Evolutionary conservation across 2,329 filamentous ascomycete species (phyloP), one percentile per base, ranked within the genome.

Genomic region (Stenocarpella maydis): DNA sequence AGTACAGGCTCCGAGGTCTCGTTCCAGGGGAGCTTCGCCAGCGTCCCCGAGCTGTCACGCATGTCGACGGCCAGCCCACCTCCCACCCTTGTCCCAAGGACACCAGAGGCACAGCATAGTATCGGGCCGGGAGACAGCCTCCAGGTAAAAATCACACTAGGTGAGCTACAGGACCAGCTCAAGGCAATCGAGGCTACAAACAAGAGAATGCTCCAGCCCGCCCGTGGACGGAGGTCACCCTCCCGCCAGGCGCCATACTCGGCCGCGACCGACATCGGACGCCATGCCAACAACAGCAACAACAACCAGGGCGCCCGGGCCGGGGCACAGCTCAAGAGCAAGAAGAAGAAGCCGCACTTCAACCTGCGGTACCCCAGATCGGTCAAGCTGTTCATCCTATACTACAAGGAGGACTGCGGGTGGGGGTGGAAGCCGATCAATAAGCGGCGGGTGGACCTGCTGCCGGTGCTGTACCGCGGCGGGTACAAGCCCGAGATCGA

Each of bases 301-400:
- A 10, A 17, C 28, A 41, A 15, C 45, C 21, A 17, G 34, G 37
- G 17, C 34, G 9, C 5, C 14, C 43, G 55, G 28, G 6, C 41
- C 58, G 47, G 19, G n/a, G 15, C 28, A n/a, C 28, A n/a, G 45
- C 26, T 17, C 37, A 37, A n/a, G 37, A 52, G 28, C 26, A 43
- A 47, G 41, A 41, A 65, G 39, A 65, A 58, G 47, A 45, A 55
- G 65, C 71, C 68, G 37, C 71, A 72, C 61, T 72, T 72, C 65
- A 72, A 72, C 34, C 68, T 71, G 19, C 65, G 68, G 54, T 72
- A 72, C 61, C 37, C 58, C n/a, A 64, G 26, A 39, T 60, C 65
- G 10, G 68, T 66, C 65, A 71, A 66, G 65, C 65, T 68, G 17
- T 71, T 72, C 47, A 72, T 72, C 60, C 52, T 72, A 26, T 71